Conservation (phyloP, 164 flowering plant genomes). For the Nelumbo lutea region DNA sequence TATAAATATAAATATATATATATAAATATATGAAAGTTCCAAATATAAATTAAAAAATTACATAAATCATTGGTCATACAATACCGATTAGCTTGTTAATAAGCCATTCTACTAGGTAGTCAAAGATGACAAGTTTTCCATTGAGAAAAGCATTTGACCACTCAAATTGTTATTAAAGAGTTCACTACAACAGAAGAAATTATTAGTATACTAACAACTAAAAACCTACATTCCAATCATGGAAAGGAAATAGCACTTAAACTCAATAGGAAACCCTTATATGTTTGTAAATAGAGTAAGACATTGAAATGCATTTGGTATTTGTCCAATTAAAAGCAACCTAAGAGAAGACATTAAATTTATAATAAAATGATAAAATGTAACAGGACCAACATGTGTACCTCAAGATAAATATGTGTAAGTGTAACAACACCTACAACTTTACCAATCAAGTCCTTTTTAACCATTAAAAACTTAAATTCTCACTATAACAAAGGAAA, state of each 20-base stretch:
- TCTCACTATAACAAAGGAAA: no score
- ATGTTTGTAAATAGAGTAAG: constrained; percentile 56
- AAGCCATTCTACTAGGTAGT: constrained; percentile 58
- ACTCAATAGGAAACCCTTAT: constrained; percentile 32
- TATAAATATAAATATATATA: no score
- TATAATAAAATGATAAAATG: not conserved
- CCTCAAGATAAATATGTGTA: not conserved
- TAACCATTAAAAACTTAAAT: no score
- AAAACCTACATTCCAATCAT: not conserved
- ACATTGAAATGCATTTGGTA: constrained; percentile 63
- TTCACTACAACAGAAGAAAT: constrained; percentile 45
- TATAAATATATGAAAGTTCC: no score
- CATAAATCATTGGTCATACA: no score
- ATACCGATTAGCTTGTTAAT: not conserved
- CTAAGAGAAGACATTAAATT: constrained; percentile 29
- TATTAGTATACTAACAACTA: not conserved
- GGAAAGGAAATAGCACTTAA: constrained; percentile 1
- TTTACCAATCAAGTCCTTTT: no score
- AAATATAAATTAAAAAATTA: no score
- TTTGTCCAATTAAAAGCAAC: constrained; percentile 68
- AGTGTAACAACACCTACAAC: no score
- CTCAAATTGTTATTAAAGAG: constrained; percentile 73
- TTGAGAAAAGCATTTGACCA: constrained; percentile 66
- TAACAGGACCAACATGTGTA: not conserved
- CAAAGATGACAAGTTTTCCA: constrained; percentile 42